Base-by-base conservation (phyloP, 305 asterid species). In the Fraxinus sp. region DNA sequence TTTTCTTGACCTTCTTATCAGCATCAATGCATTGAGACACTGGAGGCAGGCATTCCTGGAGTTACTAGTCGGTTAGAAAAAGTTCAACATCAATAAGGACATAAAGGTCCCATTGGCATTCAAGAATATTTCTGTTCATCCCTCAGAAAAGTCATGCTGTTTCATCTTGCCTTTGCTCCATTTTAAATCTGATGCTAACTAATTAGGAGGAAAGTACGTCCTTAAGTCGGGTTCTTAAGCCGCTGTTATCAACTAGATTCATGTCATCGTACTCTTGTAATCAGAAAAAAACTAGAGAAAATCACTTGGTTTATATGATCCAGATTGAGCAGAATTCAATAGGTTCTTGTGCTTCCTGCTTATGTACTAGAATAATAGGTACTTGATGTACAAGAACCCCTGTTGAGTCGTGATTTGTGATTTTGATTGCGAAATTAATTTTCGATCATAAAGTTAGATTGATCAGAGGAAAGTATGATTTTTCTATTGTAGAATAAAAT, bases 11-110 rank as follows among this genome's bases (percentile, higher is more conserved):
- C n/a, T 44, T 80, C 83, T 39, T 70, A 74, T 49, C 64, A 18
- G 55, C 55, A 66, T 26, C 4, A 74, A 33, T 76, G 85, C 80
- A 49, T 70, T 44, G 41, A 55, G 80, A 77, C 59, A 37, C 74
- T 71, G 46, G 68, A 71, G 22, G 76, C 24, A 32, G 76, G 44
- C 24, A 14, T 1, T 11, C 33, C 20, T 32, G 41, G 20, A 30
- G 44, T 32, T 70, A 3, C 20, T 70, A 28, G 41, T 32, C 76
- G 9, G 22, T 71, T 71, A 71, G 24, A 71, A 2, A 8, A 71
- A 14, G 36, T 32, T 32, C 39, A 2, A 32, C 18, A 71, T 22
- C 16, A 70, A 28, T 70, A 70, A 70, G 41, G 76, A 70, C 22
- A 14, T 2, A 14, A 32, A 70, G 41, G 41, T 30, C 76, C 39